Percentiles rank a stretch among this genome's conserved stretches.
Conservation (phyloP, 75 land plant genomes). For the Sequoia sempervirens region DNA sequence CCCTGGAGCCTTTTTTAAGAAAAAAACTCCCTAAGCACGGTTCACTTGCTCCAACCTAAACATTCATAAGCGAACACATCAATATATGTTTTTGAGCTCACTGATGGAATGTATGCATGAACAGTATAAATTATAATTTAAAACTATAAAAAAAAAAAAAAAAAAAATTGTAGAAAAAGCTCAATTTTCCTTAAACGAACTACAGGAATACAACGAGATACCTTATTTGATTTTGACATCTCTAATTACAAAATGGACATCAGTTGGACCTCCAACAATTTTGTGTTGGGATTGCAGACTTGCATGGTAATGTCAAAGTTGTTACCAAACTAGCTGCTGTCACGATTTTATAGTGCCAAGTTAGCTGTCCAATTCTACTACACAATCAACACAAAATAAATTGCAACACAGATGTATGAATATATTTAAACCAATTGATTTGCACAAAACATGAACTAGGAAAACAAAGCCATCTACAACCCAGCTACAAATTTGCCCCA, state of each 20-base stretch:
- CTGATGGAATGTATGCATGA: background rate
- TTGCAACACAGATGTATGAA: background rate
- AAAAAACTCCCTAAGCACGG: background rate
- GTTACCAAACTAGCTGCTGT: background rate
- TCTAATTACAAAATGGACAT: background rate
- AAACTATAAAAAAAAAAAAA: background rate
- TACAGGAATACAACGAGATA: background rate
- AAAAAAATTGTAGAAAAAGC: background rate
- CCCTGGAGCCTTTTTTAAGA: background rate
- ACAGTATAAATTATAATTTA: background rate
- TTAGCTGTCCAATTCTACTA: background rate
- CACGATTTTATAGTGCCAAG: background rate
- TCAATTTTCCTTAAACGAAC: background rate
- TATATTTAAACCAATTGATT: background rate
- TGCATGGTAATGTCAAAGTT: background rate
- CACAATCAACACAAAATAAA: background rate
- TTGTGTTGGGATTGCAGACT: constrained; percentile 25
- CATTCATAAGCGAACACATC: background rate
- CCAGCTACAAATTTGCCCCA: background rate
- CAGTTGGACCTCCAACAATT: constrained; percentile 43
- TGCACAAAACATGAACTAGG: background rate
- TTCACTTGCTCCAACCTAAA: background rate
- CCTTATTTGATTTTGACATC: background rate
- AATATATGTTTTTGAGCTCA: background rate
- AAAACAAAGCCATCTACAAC: background rate